A percentile compares a stretch with the other conserved stretches of the same genome.
Conservation (phyloP, 1,284 basidiomycete genomes). For the Apiotrichum sp. region DNA sequence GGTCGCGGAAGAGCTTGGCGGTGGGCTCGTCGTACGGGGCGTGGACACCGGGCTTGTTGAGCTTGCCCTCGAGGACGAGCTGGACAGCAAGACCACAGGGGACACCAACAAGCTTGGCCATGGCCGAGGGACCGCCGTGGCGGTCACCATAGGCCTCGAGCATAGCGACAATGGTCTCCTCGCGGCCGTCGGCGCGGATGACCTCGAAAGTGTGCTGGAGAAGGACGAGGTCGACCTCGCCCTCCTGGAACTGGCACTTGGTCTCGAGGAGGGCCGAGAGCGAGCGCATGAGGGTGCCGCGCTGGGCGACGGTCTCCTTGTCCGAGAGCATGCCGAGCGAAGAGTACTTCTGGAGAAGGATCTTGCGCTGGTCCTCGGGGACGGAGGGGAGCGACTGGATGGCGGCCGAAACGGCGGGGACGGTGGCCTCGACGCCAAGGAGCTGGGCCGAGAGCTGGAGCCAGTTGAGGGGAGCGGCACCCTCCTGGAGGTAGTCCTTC, state of each 20-base stretch:
- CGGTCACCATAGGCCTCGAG: conserved; percentile 82
- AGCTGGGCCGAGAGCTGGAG: conserved; percentile 73
- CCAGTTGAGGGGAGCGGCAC: conserved; percentile 62
- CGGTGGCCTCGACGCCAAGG: conserved; percentile 64
- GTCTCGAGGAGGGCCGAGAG: conserved; percentile 85
- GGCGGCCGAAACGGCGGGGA: conserved; percentile 66
- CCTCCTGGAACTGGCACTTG: conserved; percentile 83
- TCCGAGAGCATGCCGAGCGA: conserved; percentile 90
- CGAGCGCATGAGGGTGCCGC: conserved; percentile 83
- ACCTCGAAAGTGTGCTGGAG: conserved; percentile 96
- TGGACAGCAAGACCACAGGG: conserved; percentile 91
- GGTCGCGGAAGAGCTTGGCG: conserved; percentile 70
- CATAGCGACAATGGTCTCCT: conserved; percentile 86
- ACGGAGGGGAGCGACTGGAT: conserved; percentile 67
- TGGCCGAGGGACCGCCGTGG: conserved; percentile 78
- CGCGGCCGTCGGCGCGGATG: conserved; percentile 72
- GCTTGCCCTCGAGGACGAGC: conserved; percentile 62
- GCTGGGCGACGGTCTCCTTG: conserved; percentile 58
- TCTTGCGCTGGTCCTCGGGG: conserved; percentile 63
- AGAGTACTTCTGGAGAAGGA: conserved; percentile 79
- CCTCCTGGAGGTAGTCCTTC: conserved; percentile 68
- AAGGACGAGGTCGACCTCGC: conserved; percentile 94
- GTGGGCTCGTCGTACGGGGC: conserved; percentile 78
- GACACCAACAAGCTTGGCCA: conserved; percentile 86
- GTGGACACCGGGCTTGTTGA: conserved; percentile 74